phyloP scores from a whole-genome alignment of 257 asterid species.

The Solanum chilense region DNA sequence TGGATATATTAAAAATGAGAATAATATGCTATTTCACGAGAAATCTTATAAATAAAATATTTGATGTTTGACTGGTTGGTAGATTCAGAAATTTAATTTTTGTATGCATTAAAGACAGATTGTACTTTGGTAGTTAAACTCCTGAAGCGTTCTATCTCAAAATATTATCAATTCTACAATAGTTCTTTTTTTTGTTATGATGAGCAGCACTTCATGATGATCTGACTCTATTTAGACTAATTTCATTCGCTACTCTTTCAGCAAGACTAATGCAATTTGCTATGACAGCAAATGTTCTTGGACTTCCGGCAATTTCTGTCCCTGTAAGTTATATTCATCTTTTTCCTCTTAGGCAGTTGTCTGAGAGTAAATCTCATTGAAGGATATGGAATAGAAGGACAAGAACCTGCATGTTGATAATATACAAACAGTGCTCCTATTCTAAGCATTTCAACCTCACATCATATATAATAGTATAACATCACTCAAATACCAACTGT shows the following conservation, averaged over 20 bases:
- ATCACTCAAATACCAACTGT: no score
- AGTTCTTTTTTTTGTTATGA: background rate
- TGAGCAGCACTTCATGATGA: background rate
- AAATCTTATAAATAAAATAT: background rate
- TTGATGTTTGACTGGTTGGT: background rate
- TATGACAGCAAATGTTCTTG: constrained; percentile 68
- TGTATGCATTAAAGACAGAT: background rate
- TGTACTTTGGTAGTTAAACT: background rate
- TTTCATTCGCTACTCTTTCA: constrained; percentile 8
- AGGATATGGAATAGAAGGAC: background rate
- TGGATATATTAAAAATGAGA: background rate
- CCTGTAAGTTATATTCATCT: constrained; percentile 48
- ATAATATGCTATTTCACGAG: background rate
- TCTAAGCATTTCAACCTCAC: background rate
- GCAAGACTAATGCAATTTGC: constrained; percentile 85
- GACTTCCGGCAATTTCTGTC: constrained; percentile 87
- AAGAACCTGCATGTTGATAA: background rate
- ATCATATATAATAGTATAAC: no score
- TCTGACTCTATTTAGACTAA: background rate
- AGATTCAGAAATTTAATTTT: background rate
- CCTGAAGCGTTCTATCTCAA: background rate
- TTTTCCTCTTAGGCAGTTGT: background rate
- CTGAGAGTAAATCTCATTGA: background rate
- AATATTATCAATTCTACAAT: background rate
- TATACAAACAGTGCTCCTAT: background rate